These are phyloP conservation scores for Phytophthora brassicae DNA, from an alignment of 352 stramenopile genomes.

Conservation along the genomic window DNA sequence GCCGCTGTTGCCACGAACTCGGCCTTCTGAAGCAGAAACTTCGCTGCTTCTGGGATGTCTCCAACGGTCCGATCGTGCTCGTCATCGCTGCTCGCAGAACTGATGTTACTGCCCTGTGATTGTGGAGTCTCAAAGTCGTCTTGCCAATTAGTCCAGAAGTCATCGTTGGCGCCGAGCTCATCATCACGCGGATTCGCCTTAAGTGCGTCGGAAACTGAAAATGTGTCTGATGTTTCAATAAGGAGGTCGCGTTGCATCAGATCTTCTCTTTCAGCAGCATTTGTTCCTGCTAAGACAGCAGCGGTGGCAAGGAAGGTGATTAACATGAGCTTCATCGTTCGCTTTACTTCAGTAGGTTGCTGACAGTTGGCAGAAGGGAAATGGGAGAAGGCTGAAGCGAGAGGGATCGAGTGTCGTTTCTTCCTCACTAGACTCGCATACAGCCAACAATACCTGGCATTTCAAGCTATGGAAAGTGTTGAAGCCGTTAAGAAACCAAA, in stretches of 20 bases:
- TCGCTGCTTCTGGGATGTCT: slow-evolving; percentile 1
- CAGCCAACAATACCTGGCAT: background rate
- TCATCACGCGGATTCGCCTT: slow-evolving; percentile 13
- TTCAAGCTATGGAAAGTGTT: no score
- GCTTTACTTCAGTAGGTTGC: background rate
- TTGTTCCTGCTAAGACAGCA: slow-evolving; percentile 1
- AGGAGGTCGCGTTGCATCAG: slow-evolving; percentile 10
- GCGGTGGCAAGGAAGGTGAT: slow-evolving; percentile 3
- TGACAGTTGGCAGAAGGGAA: slow-evolving; percentile 20
- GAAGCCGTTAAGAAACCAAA: slow-evolving; percentile 31
- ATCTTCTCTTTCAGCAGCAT: background rate
- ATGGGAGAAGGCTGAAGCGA: slow-evolving; percentile 20
- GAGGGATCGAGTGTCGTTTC: slow-evolving; percentile 21
- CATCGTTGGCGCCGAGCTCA: slow-evolving; percentile 17
- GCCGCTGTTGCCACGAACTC: slow-evolving; percentile 18
- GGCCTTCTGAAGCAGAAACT: slow-evolving; percentile 10
- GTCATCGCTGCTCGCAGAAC: slow-evolving; percentile 1
- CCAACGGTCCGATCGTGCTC: slow-evolving; percentile 4
- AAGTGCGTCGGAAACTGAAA: background rate
- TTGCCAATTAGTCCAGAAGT: slow-evolving; percentile 21
- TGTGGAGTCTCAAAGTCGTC: slow-evolving; percentile 8
- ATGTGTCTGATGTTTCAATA: slow-evolving; percentile 3
- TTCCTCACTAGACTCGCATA: slow-evolving; percentile 22
- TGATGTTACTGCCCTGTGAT: background rate
- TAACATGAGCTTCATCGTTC: slow-evolving; percentile 13